phyloP scores from a whole-genome alignment of 1,284 basidiomycete genomes.

The Sphagnurus paluster region DNA sequence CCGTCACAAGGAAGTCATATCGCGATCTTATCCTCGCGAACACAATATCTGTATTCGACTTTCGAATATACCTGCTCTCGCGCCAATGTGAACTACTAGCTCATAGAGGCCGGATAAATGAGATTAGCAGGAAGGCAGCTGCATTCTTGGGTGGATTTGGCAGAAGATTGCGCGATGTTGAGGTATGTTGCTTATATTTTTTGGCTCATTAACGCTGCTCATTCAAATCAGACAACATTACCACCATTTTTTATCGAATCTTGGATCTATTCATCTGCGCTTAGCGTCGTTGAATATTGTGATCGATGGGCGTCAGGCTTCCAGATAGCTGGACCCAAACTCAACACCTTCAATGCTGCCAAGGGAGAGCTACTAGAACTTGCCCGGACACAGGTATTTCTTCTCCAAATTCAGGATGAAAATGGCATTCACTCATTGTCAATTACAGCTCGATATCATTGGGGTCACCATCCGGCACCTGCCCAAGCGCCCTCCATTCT shows the following conservation, averaged over 20 bases:
- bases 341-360: conserved; percentile 58
- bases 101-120: conserved; percentile 65
- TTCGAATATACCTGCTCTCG: conserved; percentile 89
- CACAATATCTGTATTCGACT: conserved; percentile 92
- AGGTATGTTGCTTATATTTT: conserved; percentile 48
- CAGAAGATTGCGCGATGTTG: conserved; percentile 69
- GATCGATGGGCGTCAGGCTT: conserved; percentile 67
- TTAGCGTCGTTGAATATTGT: conserved; percentile 85
- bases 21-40: conserved; percentile 88
- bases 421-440: conserved; percentile 9
- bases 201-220: conserved; percentile 5
- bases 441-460: conserved; percentile 75
- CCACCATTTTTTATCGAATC: conserved; percentile 85
- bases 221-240: conserved; percentile 56
- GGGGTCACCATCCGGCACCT: conserved; percentile 75
- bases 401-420: not conserved
- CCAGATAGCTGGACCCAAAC: conserved; percentile 43
- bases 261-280: conserved; percentile 91
- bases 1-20: conserved; percentile 82
- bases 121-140: conserved; percentile 67
- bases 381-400: conserved; percentile 73
- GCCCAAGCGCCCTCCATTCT: conserved; percentile 73
- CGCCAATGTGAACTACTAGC: conserved; percentile 82
- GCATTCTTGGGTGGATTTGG: conserved; percentile 84
- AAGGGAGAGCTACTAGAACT: conserved; percentile 85